Evolutionary conservation across 805 yeast genomes (phyloP), one percentile per base, ranked within the genome.

Genomic region (Yarrowia porcina): DNA sequence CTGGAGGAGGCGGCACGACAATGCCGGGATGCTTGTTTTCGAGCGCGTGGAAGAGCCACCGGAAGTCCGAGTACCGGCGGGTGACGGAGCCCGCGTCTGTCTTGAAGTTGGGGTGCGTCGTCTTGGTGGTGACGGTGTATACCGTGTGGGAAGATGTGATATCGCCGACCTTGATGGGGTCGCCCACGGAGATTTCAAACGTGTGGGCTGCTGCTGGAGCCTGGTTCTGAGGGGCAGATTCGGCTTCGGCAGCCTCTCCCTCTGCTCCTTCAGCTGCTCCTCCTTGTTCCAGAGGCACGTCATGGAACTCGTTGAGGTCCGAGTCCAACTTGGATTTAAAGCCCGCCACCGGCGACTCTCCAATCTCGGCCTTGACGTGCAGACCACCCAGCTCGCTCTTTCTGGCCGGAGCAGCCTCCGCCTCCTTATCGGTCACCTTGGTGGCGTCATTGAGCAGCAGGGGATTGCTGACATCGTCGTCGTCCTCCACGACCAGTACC

Each of bases 1-100:
- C 96, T 0, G 97, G 92, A 4, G 98, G 97, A 1, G 98, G 97
- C 0, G 99, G 98, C 23, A 94, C 85, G 36, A 94, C 86, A 64
- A 81, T 80, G 0, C 99, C 99, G 35, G 97, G 96, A 71, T 94
- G 91, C 68, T 87, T 89, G 69, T 83, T 82, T 70, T 88, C 89
- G 25, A 94, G 77, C 68, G 92, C 97, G 67, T 89, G 90, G 73
- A 91, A 93, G 12, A 94, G 79, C 98, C 98, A 93, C 65, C 97
- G 78, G 74, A 94, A 93, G 73, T 94, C 99, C 61, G 86, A 83
- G 74, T 93, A 94, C 67, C 99, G 81, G 71, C 99, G 80, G 5
- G 90, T 82, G 0, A 92, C 97, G 49, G 74, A 68, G 12, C 61
- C 61, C 12, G 45, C 44, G 28, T 59, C 63, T 13, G 54, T 18